Evolutionary conservation across 1,284 basidiomycete species (phyloP), one percentile per base, ranked within the genome.

Genomic region (Pyrrhoderma noxium): DNA sequence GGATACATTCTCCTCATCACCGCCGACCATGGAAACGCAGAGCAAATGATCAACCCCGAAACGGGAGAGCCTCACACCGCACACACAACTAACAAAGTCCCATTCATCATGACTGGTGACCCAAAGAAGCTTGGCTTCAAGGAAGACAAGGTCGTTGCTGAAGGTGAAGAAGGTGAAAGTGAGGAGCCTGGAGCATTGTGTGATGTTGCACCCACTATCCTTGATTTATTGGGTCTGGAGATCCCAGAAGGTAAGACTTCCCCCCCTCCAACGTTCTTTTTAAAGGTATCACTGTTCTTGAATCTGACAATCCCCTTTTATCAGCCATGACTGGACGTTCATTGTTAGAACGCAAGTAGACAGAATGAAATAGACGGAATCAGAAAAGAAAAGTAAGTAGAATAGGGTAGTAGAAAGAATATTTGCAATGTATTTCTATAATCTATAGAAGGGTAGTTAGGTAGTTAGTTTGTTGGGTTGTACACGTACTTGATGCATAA

Each of bases 11-110:
- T 95, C 31, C 73, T 89, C 60, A 75, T 95, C 66, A 94, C 92
- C 4, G 82, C 92, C n/a, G 91, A 94, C 65, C 91, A 93, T 64
- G 91, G 91, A 14, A 93, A 94, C 64, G 91, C 88, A 22, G 88
- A 91, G 65, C 89, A 93, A 71, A 95, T 95, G 92, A 71, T 85
- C 57, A 89, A 94, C 68, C 75, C 75, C 3, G 74, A 82, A 58
- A 93, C 89, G 1, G 88, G 88, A 23, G 82, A 80, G 45, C 90
- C 90, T 16, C 89, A 93, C 67, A 91, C 88, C 1, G 88, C 89
- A 16, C 88, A 89, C 61, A 89, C 87, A 45, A 84, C 84, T 57
- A 93, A 93, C 70, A 79, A 80, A 22, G 91, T 87, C n/a, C 85
- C 85, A 18, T 85, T 87, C 71, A 86, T 87, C 63, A 76, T 86